Evolutionary conservation across 331 rosid genomes (phyloP), one percentile per base, ranked within the genome.

Genomic region (Rosa hybrid): DNA sequence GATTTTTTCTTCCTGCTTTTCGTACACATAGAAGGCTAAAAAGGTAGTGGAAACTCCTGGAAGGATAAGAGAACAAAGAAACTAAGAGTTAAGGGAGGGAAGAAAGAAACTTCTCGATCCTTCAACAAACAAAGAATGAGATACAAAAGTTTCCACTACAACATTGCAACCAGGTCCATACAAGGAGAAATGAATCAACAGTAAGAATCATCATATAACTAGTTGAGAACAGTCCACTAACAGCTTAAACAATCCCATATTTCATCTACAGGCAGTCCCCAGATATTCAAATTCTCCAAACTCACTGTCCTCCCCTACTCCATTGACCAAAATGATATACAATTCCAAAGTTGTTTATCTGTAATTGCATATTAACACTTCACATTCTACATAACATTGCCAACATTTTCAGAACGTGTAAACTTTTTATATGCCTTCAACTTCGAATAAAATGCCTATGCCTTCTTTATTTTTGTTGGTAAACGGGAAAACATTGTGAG

Each of bases 1-100:
- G 60, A 95, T 90, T 72, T 87, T 92, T 82, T 90, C 86, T 83
- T 95, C 97, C 85, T 91, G 88, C 87, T 87, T 87, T 82, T 95
- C 99, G 71, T 95, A 93, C n/a, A 87, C 71, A 72, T 82, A 87
- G 88, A 93, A 90, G 82, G 82, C 93, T 73, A 88, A 44, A 71
- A 95, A 93, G 63, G 90, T 91, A 72, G 84, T 14, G 64, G 87
- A 78, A 78, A 91, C 75, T 64, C 91, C 98, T 95, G 97, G 78
- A 89, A 87, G 63, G 76, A 62, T 70, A 69, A 62, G 41, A 76
- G 8, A 60, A 34, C 6, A 54, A 34, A 12, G 23, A 49, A 7
- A 67, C 64, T 27, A 49, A 27, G 80, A 8, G 49, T 48, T 21
- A 64, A 65, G 63, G 49, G 2, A 17, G 38, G 62, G 42, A 23